Percentiles rank a stretch among this genome's conserved stretches.
phyloP scores from a whole-genome alignment of 192 early-diverging fungal genomes.

The Coemansia sp. region DNA sequence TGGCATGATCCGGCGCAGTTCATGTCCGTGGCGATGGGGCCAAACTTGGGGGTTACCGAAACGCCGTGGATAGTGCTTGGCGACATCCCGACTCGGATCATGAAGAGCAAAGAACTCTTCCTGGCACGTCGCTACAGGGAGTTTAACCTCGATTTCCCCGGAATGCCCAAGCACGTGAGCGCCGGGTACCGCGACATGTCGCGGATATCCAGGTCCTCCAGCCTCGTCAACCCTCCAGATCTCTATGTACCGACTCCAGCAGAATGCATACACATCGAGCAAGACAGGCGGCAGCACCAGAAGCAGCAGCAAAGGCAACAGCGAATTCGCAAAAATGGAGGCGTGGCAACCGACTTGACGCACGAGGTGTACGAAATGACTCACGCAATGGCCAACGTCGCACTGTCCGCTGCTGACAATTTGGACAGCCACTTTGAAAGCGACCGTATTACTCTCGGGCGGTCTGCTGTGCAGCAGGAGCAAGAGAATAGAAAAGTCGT shows the following conservation, averaged over 20 bases:
- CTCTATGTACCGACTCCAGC: not conserved
- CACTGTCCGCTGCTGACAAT: slow-evolving; percentile 26
- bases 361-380: slow-evolving; percentile 20
- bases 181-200: slow-evolving; percentile 1
- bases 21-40: slow-evolving; percentile 52
- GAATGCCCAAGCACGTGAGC: slow-evolving; percentile 18
- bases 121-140: slow-evolving; percentile 51
- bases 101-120: slow-evolving; percentile 56
- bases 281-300: slow-evolving; percentile 5
- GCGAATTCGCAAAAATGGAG: slow-evolving; percentile 20
- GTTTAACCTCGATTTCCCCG: slow-evolving; percentile 50
- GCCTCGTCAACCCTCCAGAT: not conserved
- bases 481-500: slow-evolving; percentile 4
- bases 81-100: slow-evolving; percentile 49
- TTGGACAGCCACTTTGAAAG: slow-evolving; percentile 29
- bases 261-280: not conserved
- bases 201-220: not conserved
- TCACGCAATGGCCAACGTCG: slow-evolving; percentile 30
- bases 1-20: slow-evolving; percentile 55
- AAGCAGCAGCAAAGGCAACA: slow-evolving; percentile 17
- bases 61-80: slow-evolving; percentile 57
- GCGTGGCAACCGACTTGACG: slow-evolving; percentile 27
- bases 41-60: slow-evolving; percentile 44
- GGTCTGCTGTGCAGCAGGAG: slow-evolving; percentile 2
- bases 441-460: slow-evolving; percentile 35